These are phyloP conservation scores for Steccherinum ochraceum DNA, from an alignment of 768 basidiomycete genomes.

Conservation along the genomic window DNA sequence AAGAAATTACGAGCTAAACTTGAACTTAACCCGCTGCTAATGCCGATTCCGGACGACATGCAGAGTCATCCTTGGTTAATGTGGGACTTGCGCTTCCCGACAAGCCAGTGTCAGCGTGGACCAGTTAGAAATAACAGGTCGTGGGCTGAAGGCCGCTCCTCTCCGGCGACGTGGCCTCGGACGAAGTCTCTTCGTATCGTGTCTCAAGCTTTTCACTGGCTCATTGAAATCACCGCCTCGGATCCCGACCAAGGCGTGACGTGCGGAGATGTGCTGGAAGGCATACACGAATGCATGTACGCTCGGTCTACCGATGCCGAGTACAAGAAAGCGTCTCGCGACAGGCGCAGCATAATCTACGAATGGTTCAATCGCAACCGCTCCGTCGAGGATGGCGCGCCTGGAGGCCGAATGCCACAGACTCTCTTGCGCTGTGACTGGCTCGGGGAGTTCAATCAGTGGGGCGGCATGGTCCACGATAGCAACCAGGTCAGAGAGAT, in stretches of 20 bases:
- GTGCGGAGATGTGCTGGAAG: slow-evolving; percentile 60
- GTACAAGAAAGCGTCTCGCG: slow-evolving; percentile 33
- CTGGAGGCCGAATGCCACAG: slow-evolving; percentile 60
- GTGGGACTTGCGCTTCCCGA: slow-evolving; percentile 71
- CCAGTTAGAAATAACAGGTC: slow-evolving; percentile 53
- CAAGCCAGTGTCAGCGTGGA: slow-evolving; percentile 55
- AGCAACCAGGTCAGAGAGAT: slow-evolving; percentile 36
- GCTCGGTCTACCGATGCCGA: slow-evolving; percentile 46
- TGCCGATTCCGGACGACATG: slow-evolving; percentile 33
- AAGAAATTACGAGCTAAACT: slow-evolving; percentile 41
- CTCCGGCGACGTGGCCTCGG: slow-evolving; percentile 64
- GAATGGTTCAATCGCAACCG: slow-evolving; percentile 61
- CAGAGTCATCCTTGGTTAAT: slow-evolving; percentile 40
- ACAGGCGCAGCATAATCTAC: slow-evolving; percentile 36
- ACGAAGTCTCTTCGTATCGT: slow-evolving; percentile 45
- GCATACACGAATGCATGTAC: slow-evolving; percentile 44
- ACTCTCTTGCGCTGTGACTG: slow-evolving; percentile 66
- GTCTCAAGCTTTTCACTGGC: slow-evolving; percentile 50
- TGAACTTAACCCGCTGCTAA: slow-evolving; percentile 56
- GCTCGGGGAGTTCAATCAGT: slow-evolving; percentile 51
- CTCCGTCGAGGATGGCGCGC: slow-evolving; percentile 53
- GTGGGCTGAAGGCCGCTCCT: slow-evolving; percentile 59
- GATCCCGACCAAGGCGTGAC: slow-evolving; percentile 49
- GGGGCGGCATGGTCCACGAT: slow-evolving; percentile 51
- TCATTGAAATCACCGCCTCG: slow-evolving; percentile 40